phyloP scores from a whole-genome alignment of 768 basidiomycete species.

The Russula griseocarnosa region DNA sequence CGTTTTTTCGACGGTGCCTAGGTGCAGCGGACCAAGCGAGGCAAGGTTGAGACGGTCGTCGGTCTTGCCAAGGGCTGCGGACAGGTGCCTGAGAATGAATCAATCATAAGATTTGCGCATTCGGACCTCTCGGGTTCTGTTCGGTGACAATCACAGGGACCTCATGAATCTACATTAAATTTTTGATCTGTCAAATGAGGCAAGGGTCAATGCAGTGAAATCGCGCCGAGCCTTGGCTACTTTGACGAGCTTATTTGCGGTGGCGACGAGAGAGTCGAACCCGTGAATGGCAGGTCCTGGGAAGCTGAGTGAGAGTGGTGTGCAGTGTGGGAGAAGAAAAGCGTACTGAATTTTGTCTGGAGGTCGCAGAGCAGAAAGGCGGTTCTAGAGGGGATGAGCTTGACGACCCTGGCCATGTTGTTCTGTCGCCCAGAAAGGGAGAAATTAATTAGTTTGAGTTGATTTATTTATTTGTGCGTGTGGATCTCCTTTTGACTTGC shows the following conservation, averaged over 20 bases:
- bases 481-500: conserved; percentile 28
- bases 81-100: conserved; percentile 46
- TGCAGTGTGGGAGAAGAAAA: not conserved
- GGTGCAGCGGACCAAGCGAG: conserved; percentile 50
- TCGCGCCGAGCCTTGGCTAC: conserved; percentile 54
- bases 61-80: conserved; percentile 42
- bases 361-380: conserved; percentile 83
- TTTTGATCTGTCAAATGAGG: not conserved
- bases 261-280: conserved; percentile 65
- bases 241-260: conserved; percentile 72
- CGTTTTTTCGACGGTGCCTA: conserved; percentile 69
- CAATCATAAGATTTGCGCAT: not conserved
- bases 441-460: not conserved
- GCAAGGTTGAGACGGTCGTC: conserved; percentile 16
- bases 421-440: not conserved
- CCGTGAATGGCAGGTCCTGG: conserved; percentile 56
- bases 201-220: not conserved
- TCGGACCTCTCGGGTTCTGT: conserved; percentile 72
- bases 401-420: conserved; percentile 32
- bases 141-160: conserved; percentile 79
- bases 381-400: conserved; percentile 40
- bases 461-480: not conserved
- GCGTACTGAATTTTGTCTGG: conserved; percentile 69
- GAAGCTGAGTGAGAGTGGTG: too few species aligned
- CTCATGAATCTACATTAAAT: conserved; percentile 47